Base-by-base conservation (phyloP, 345 rosid species). In the Mallotus nudiflorus region DNA sequence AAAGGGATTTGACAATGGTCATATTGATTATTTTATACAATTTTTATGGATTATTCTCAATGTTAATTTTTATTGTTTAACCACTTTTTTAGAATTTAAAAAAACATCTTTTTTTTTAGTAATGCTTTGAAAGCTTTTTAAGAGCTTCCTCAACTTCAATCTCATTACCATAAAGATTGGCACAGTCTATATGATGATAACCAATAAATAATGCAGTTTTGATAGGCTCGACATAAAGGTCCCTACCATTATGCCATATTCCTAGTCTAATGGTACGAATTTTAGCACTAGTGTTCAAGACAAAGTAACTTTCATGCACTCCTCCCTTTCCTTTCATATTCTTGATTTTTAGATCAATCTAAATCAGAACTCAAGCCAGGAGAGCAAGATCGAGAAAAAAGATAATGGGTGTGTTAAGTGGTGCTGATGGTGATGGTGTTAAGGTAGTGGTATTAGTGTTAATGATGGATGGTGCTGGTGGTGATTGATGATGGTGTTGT, bases 111-210 rank as follows among this genome's bases (percentile, higher is more conserved):
- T 87, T 57, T 87, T 80, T 67, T 70, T 84, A 82, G 67, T 10
- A 76, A 69, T 48, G 73, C 71, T 60, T 70, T 82, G 49, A 82
- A 82, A 25, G 82, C 87, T 61, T 80, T 79, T 63, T 80, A n/a
- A 86, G 67, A 18, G 87, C 90, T 62, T 86, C 82, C 65, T 87
- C 90, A 40, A 86, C 90, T 77, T 86, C 87, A 49, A 68, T 56
- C 81, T 86, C 90, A 68, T 86, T 86, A 13, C 90, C 90, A 60
- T 86, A 86, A 1, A 86, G 85, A 78, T 84, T 87, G 27, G 90
- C 90, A 49, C 90, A 86, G 72, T 86, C 90, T 24, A 86, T 84
- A 42, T 86, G 86, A 51, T 86, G 86, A 69, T 86, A 86, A 40
- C 90, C 90, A 22, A 82, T 82, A 8, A 79, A 76, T 71, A 86